A percentile compares a stretch with the other conserved stretches of the same genome.
Conservation (phyloP, 768 basidiomycete species). For the Scleroderma citrinum region DNA sequence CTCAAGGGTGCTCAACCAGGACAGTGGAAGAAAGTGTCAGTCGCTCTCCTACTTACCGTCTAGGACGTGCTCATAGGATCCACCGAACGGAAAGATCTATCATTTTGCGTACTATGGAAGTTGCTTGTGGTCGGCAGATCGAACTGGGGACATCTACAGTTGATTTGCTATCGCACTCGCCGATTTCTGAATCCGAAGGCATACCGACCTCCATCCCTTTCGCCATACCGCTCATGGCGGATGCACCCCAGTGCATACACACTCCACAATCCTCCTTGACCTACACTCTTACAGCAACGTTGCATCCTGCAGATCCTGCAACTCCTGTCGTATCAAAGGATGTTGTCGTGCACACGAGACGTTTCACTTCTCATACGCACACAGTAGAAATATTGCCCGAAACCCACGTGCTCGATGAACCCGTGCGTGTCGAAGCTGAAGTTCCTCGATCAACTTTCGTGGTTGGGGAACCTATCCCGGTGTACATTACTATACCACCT, state of each 20-base stretch:
- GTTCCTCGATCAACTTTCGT: conserved; percentile 67
- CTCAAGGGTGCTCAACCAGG: conserved; percentile 61
- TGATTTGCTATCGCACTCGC: conserved; percentile 45
- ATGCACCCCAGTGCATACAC: conserved; percentile 79
- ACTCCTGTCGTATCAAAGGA: conserved; percentile 44
- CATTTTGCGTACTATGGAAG: conserved; percentile 61
- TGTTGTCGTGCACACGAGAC: conserved; percentile 62
- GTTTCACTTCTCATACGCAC: conserved; percentile 64
- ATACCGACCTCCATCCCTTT: conserved; percentile 62
- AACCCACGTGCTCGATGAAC: conserved; percentile 50
- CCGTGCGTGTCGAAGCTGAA: conserved; percentile 64
- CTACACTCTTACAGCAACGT: conserved; percentile 62
- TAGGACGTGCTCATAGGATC: conserved; percentile 9
- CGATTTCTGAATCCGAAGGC: conserved; percentile 35
- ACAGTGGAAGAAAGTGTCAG: conserved; percentile 69
- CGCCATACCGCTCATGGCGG: conserved; percentile 69
- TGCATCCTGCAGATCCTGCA: conserved; percentile 45
- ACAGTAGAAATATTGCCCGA: conserved; percentile 55
- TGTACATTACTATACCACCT: conserved; percentile 77
- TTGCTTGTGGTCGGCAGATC: conserved; percentile 52
- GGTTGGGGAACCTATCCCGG: conserved; percentile 66
- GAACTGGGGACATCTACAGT: conserved; percentile 58
- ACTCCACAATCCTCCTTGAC: conserved; percentile 68
- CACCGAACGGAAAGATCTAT: conserved; percentile 45
- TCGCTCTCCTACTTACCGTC: conserved; percentile 16